phyloP scores from a whole-genome alignment of 495 filamentous ascomycete genomes.

The Neurospora tetraspora region DNA sequence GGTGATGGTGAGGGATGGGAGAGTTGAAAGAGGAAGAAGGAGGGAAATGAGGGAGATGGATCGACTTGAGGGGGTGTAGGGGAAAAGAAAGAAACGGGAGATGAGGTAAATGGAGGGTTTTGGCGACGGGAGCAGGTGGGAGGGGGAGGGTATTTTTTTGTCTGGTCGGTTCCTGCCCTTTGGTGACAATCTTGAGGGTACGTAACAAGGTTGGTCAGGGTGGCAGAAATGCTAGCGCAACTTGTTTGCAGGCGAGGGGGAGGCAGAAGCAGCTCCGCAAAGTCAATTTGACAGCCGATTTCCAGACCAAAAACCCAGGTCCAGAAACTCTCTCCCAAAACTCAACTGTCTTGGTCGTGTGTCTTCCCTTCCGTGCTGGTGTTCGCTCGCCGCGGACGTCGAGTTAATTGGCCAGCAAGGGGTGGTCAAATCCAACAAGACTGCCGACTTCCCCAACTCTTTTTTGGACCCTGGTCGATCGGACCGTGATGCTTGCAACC shows the following conservation, averaged over 20 bases:
- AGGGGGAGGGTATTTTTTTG: conserved; percentile 1
- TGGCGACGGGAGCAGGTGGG: conserved; percentile 1
- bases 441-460: conserved; percentile 25
- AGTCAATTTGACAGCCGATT: not conserved
- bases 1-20: not conserved
- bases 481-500: not conserved
- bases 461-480: conserved; percentile 24
- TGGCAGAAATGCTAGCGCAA: not conserved
- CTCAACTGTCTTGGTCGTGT: not conserved
- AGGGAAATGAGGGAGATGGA: conserved; percentile 7
- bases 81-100: not conserved
- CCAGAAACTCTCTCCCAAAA: not conserved
- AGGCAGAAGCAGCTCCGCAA: conserved; percentile 15
- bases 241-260: conserved; percentile 8
- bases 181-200: not conserved
- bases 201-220: not conserved
- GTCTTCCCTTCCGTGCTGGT: not conserved
- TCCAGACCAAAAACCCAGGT: not conserved
- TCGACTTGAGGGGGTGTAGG: conserved; percentile 10
- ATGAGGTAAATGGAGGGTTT: not conserved
- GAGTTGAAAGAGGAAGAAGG: not conserved
- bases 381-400: not conserved
- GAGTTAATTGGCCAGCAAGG: conserved; percentile 16
- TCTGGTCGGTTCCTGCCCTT: conserved; percentile 3
- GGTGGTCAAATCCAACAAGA: conserved; percentile 26